A percentile compares a stretch with the other conserved stretches of the same genome.
Conservation (phyloP, 768 basidiomycete species). For the Kwoniella botswanensis region DNA sequence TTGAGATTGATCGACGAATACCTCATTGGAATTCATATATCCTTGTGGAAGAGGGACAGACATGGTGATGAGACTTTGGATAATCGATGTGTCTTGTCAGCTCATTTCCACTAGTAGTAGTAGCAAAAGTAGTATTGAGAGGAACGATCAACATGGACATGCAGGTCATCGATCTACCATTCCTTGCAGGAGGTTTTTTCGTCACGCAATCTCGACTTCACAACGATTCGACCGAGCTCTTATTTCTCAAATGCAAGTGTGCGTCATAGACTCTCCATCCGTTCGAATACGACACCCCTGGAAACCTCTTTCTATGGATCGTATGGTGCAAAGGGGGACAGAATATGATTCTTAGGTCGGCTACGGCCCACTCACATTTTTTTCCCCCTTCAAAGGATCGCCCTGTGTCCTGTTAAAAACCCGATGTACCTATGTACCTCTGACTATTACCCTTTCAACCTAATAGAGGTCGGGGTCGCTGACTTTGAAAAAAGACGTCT, state of each 20-base stretch:
- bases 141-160: background rate
- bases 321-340: background rate
- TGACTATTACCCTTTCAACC: background rate
- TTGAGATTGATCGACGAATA: constrained; percentile 10
- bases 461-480: background rate
- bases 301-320: background rate
- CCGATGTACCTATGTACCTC: background rate
- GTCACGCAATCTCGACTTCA: background rate
- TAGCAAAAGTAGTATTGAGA: background rate
- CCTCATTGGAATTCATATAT: constrained; percentile 11
- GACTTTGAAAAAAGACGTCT: background rate
- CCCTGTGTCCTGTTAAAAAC: background rate
- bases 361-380: background rate
- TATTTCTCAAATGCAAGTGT: background rate
- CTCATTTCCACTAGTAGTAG: background rate
- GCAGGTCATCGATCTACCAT: background rate
- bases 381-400: background rate
- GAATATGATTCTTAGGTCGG: background rate
- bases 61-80: constrained; percentile 13
- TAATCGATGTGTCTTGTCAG: background rate
- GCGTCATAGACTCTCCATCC: background rate
- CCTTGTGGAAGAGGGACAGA: constrained; percentile 18
- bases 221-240: too few relatives aligned
- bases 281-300: background rate
- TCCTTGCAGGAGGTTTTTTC: background rate